Evolutionary conservation across 2,329 filamentous ascomycete genomes (phyloP).

Genomic region (Neocucurbitaria cava): DNA sequence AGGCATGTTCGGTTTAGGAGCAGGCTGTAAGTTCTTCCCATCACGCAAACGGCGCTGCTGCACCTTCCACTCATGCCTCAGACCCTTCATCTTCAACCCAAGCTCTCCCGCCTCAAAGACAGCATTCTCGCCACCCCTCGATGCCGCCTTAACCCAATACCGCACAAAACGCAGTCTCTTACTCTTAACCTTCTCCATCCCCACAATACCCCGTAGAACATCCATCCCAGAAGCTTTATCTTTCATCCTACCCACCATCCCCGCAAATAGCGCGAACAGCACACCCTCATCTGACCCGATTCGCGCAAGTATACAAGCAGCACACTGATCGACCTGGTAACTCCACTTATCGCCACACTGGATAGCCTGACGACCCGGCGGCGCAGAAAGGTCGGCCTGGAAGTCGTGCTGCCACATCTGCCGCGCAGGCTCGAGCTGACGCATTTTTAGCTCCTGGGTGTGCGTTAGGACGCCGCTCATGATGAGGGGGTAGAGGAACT

Average conservation of each 20-base stretch:
- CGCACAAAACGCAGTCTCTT: conserved; percentile 31
- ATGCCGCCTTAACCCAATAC: conserved; percentile 30
- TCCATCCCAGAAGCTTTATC: conserved; percentile 3
- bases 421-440: conserved; percentile 39
- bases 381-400: conserved; percentile 15
- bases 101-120: conserved; percentile 27
- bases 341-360: conserved; percentile 21
- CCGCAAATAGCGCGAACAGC: conserved; percentile 33
- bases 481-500: conserved; percentile 36
- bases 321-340: conserved; percentile 31
- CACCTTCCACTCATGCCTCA: conserved; percentile 14
- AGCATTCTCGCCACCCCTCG: conserved; percentile 7
- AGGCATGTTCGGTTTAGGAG: background rate
- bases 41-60: background rate
- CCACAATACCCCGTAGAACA: conserved; percentile 4
- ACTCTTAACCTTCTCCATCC: conserved; percentile 18
- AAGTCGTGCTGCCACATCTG: conserved; percentile 35
- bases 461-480: conserved; percentile 21
- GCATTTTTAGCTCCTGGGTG: conserved; percentile 20
- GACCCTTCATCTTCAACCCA: conserved; percentile 26
- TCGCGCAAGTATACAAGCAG: conserved; percentile 40
- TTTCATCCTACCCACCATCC: conserved; percentile 30
- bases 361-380: conserved; percentile 25
- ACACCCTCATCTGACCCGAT: conserved; percentile 34
- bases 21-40: background rate